Percentiles rank a stretch among this genome's conserved stretches.
Conservation (phyloP, 2,329 filamentous ascomycete species). For the Penicillium glabrum region DNA sequence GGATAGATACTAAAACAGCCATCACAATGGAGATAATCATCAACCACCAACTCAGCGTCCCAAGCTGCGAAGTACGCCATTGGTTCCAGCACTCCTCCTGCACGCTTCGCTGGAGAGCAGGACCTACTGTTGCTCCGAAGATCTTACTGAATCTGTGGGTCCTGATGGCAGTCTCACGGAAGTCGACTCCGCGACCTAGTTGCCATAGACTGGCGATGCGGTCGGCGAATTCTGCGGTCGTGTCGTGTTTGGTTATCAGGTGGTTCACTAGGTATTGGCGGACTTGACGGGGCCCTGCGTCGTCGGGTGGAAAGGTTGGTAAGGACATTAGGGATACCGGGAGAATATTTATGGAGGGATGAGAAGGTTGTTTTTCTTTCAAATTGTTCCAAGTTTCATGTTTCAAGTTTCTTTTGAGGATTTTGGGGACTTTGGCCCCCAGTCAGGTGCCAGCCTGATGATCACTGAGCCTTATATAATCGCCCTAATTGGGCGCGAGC, state of each 20-base stretch:
- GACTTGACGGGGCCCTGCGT: slow-evolving; percentile 1
- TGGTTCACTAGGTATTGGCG: not conserved
- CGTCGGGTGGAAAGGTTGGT: not conserved
- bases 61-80: not conserved
- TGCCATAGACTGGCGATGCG: slow-evolving; percentile 4
- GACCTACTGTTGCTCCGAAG: not conserved
- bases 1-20: too few species aligned
- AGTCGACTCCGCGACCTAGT: slow-evolving; percentile 6
- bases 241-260: not conserved
- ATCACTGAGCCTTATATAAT: too few species aligned
- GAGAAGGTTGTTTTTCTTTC: too few species aligned
- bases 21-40: not conserved
- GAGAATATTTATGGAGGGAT: too few species aligned
- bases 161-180: not conserved
- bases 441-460: too few species aligned
- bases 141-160: not conserved
- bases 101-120: not conserved
- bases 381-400: too few species aligned
- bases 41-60: not conserved
- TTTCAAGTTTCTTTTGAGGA: too few species aligned
- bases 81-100: not conserved
- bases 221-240: not conserved
- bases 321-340: not conserved
- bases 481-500: too few species aligned
- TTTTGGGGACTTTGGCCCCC: too few species aligned